These are phyloP conservation scores for Aspergillus amoenus DNA, from an alignment of 2,329 filamentous ascomycete species.

Conservation along the genomic window DNA sequence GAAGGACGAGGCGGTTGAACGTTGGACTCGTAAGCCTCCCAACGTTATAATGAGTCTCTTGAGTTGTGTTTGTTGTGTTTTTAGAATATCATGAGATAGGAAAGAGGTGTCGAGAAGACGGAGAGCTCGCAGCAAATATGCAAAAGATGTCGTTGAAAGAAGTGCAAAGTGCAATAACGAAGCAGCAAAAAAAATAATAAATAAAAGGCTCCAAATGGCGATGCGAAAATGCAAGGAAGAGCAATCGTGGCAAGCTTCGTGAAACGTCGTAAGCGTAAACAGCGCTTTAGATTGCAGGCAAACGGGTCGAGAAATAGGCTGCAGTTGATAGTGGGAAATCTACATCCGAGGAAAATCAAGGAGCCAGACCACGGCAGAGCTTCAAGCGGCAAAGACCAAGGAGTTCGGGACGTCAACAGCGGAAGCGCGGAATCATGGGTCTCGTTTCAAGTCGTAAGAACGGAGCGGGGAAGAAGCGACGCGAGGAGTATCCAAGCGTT, in stretches of 20 bases:
- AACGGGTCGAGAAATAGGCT: slow-evolving; percentile 21
- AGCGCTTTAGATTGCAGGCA: slow-evolving; percentile 24
- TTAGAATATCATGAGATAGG: slow-evolving; percentile 8
- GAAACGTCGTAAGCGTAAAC: slow-evolving; percentile 32
- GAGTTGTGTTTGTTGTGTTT: slow-evolving; percentile 7
- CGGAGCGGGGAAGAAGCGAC: slow-evolving; percentile 27
- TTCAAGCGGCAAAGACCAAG: slow-evolving; percentile 1
- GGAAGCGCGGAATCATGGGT: slow-evolving; percentile 38
- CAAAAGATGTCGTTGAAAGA: slow-evolving; percentile 6
- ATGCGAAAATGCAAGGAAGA: slow-evolving; percentile 28
- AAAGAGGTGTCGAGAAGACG: slow-evolving; percentile 11
- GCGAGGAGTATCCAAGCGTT: slow-evolving; percentile 22
- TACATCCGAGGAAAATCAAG: slow-evolving; percentile 22
- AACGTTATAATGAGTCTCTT: slow-evolving; percentile 14
- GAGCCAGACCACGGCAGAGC: slow-evolving; percentile 13
- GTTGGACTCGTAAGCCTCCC: slow-evolving; percentile 25
- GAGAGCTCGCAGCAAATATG: slow-evolving; percentile 5
- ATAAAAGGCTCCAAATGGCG: slow-evolving; percentile 18
- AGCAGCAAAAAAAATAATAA: neutral
- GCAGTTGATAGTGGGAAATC: slow-evolving; percentile 18
- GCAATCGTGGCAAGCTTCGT: slow-evolving; percentile 33
- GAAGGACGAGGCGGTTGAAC: slow-evolving; percentile 11
- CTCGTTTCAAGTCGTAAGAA: slow-evolving; percentile 47
- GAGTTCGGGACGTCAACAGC: slow-evolving; percentile 14
- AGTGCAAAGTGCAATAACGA: slow-evolving; percentile 4